phyloP scores from a whole-genome alignment of 257 asterid genomes.

The Penstemon davidsonii region DNA sequence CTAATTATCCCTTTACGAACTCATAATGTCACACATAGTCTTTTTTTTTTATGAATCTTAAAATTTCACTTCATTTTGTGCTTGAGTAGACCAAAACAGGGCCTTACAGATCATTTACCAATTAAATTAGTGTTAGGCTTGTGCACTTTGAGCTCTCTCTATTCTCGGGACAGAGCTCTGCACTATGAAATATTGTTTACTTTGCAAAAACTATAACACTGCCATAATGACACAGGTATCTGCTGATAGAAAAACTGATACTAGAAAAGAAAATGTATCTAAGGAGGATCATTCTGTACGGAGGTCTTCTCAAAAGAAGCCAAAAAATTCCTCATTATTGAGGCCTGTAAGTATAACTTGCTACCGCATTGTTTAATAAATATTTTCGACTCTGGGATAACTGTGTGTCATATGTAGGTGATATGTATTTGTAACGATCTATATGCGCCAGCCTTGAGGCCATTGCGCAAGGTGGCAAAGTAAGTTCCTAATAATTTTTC shows the following conservation, averaged over 20 bases:
- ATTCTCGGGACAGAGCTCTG: conserved; percentile 8
- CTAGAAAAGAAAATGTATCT: conserved; percentile 64
- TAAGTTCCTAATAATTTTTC: conserved; percentile 39
- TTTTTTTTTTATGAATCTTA: not conserved
- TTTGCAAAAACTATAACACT: conserved; percentile 6
- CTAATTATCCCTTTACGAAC: not conserved
- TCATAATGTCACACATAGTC: too few species aligned
- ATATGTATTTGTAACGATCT: conserved; percentile 96
- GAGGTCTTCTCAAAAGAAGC: conserved; percentile 65
- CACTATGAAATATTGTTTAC: conserved; percentile 10
- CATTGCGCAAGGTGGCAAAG: conserved; percentile 96
- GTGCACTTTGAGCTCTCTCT: conserved; percentile 17
- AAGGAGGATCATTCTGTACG: conserved; percentile 55
- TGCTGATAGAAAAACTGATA: conserved; percentile 63
- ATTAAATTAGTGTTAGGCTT: conserved; percentile 13
- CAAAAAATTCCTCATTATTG: conserved; percentile 51
- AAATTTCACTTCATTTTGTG: conserved; percentile 19
- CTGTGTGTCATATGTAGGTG: conserved; percentile 51
- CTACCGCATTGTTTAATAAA: conserved; percentile 20
- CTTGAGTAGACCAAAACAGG: not conserved
- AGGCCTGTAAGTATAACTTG: conserved; percentile 72
- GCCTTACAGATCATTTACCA: conserved; percentile 11
- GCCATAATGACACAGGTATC: conserved; percentile 60
- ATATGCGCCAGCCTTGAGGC: conserved; percentile 90
- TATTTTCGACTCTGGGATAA: conserved; percentile 34